Base-by-base conservation (phyloP, 2,329 filamentous ascomycete genomes). In the Pseudogymnoascus sp. region DNA sequence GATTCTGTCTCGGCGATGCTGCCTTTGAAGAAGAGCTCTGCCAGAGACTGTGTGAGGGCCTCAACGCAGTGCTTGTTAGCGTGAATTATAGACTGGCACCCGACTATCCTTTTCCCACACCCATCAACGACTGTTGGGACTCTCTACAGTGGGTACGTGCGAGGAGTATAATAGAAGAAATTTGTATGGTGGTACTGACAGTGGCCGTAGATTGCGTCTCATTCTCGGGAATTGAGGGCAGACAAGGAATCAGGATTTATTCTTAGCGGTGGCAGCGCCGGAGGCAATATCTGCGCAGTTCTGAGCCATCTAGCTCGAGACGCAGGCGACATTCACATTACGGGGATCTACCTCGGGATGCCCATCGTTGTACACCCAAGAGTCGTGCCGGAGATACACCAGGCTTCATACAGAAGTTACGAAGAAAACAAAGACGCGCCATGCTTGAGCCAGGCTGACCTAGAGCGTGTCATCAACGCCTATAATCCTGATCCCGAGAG, bases 181-280 rank as follows among this genome's bases (percentile, higher is more conserved):
- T 12, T 19, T 38, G 37, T 33, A 37, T n/a, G 12, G 31, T 38
- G 23, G 55, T 33, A 37, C 31, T 33, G 37, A 59, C 33, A 33
- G 19, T 59, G 33, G 55, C 55, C 6, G 55, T 61, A 66, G 67
- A 69, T 71, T 37, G 74, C 73, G 11, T 65, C 71, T 12, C 77
- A 81, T 62, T 76, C 78, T 16, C 37, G 68, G 19, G 61, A 70
- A 1, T 66, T 80, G 3, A 74, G 72, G 6, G 76, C 76, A 8
- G 74, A 80, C 62, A 74, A 77, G 0, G 69, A 71, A 4, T 71
- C 72, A 11, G 80, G 79, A 0, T 81, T 83, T 64, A 64, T 83
- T n/a, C 63, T 81, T 11, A 79, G 78, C 14, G 80, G 81, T 0
- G 74, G 75, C 1, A 80, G 77, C 10, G 78, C 81, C 4, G 78